Evolutionary conservation across 805 yeast genomes (phyloP).

Genomic region (Candida maesae): DNA sequence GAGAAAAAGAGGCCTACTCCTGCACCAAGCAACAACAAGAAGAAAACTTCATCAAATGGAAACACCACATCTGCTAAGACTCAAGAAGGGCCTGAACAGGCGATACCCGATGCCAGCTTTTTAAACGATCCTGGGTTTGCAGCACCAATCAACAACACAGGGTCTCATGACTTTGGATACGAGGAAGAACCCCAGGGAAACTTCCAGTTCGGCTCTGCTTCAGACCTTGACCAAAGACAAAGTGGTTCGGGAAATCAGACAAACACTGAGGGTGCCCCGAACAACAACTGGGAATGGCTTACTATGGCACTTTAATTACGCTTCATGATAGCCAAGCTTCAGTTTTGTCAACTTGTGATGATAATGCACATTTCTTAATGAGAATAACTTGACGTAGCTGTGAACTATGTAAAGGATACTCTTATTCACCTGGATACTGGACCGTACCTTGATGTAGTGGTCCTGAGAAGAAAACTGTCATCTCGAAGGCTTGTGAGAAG

Average conservation of each 20-base stretch:
- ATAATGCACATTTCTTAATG: too few species aligned
- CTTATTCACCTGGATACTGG: not conserved
- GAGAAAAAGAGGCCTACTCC: conserved; percentile 6
- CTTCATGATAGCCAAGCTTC: too few species aligned
- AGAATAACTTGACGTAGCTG: too few species aligned
- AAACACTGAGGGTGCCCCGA: conserved; percentile 15
- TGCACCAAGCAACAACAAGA: not conserved
- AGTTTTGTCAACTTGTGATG: too few species aligned
- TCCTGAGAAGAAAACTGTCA: not conserved
- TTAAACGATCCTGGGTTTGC: not conserved
- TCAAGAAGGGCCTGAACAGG: not conserved
- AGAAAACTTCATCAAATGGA: not conserved
- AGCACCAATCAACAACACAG: not conserved
- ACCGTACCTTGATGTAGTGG: not conserved
- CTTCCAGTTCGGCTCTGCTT: conserved; percentile 13
- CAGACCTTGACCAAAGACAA: conserved; percentile 12
- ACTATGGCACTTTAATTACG: conserved; percentile 27
- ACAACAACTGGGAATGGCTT: conserved; percentile 30
- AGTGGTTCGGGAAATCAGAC: not conserved
- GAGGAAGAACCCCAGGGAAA: conserved; percentile 9
- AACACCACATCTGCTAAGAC: not conserved
- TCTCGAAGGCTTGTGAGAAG: not conserved
- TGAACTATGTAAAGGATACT: too few species aligned
- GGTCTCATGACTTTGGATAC: conserved; percentile 9
- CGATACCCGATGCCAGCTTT: conserved; percentile 2